Base-by-base conservation (phyloP, 2,329 filamentous ascomycete genomes). In the Colletotrichum horii region DNA sequence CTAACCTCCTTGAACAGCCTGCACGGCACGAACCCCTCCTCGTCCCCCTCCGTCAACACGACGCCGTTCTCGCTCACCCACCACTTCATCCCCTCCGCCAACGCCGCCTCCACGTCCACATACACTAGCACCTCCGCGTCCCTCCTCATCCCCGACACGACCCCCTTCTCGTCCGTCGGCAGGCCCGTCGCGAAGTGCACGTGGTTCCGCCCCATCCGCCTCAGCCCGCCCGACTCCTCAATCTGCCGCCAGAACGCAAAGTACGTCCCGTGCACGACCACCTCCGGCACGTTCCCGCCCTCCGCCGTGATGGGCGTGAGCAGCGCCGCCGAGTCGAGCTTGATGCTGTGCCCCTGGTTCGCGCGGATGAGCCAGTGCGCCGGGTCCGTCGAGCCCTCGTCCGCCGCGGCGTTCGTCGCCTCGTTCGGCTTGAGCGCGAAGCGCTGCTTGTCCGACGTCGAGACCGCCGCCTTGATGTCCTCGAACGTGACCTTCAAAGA, bases 311-410 rank as follows among this genome's bases (percentile, higher is more conserved):
- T 88, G 8, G 93, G 92, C 24, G 88, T 89, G 4, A 98, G 90
- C 3, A 97, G 89, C 0, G 90, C 90, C 62, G 93, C 91, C n/a
- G 92, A 92, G 32, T 95, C 93, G 43, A 93, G 86, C 81, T 92
- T 92, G 82, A 99, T 94, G 80, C 92, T 95, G 87, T 98, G 97
- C 70, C 97, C 97, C 86, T 98, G 97, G 82, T 97, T 98, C 32
- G 97, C 97, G 80, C 97, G 95, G 85, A 99, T 98, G 36, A 97
- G 89, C 87, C 93, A 98, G 83, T 94, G 89, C 1, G 89, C 83
- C 0, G 95, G 89, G 66, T 94, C 87, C 11, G 82, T 81, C 24
- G 83, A 82, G 22, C 80, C 77, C 14, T 81, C 80, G 55, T 80
- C 79, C 70, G 80, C 70, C 7, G 75, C 77, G 4, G 80, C 78